Conservation (phyloP, 2,329 filamentous ascomycete genomes). For the Botrytis hyacinthi region DNA sequence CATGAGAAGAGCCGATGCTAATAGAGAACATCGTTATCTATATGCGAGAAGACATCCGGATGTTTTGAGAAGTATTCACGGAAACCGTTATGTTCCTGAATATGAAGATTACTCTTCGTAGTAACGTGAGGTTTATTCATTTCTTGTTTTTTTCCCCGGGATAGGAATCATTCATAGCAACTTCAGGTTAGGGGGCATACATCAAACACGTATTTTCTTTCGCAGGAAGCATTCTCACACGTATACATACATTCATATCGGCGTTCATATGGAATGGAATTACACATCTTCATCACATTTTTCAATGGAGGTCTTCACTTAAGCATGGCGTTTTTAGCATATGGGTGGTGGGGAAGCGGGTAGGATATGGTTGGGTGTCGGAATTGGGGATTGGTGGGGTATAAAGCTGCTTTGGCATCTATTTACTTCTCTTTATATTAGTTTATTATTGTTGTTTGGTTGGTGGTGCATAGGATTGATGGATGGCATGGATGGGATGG, state of each 20-base stretch:
- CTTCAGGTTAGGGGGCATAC: not conserved
- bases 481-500: not conserved
- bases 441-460: not conserved
- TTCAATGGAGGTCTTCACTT: constrained; percentile 1
- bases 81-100: not conserved
- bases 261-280: constrained; percentile 5
- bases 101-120: not conserved
- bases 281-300: constrained; percentile 2
- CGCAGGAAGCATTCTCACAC: not conserved
- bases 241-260: not conserved
- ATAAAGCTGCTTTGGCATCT: not conserved
- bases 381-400: not conserved
- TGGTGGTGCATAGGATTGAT: not conserved
- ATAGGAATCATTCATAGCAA: not conserved
- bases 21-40: not conserved
- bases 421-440: not conserved
- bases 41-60: not conserved
- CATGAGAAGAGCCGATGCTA: not conserved
- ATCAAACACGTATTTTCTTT: not conserved
- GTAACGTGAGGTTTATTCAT: not conserved
- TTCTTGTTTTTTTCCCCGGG: not conserved
- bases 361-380: constrained; percentile 2
- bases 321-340: constrained; percentile 13
- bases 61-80: not conserved
- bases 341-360: not conserved